phyloP scores from a whole-genome alignment of 169 alveolate genomes.

The Plasmodium vivax region DNA sequence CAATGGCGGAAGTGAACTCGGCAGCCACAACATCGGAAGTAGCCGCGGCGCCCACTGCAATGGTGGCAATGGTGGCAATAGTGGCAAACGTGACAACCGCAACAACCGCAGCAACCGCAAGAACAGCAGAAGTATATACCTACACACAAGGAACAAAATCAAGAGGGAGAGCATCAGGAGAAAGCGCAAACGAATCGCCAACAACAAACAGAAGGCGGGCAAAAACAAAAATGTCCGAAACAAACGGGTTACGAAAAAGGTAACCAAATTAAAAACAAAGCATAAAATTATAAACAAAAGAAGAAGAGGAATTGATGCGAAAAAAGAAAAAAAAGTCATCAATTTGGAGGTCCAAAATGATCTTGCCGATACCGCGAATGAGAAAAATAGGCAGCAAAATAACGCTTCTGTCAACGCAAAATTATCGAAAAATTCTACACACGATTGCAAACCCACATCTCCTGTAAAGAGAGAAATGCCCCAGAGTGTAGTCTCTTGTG shows the following conservation, averaged over 20 bases:
- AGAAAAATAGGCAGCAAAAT: conserved; percentile 3
- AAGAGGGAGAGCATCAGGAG: neutral
- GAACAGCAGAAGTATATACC: neutral
- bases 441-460: neutral
- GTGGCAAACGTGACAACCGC: neutral
- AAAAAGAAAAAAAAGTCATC: neutral
- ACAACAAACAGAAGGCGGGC: neutral
- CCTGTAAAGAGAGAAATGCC: neutral
- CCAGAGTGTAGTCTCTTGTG: neutral
- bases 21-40: neutral
- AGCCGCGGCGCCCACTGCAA: neutral
- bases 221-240: neutral
- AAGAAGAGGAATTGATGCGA: neutral
- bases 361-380: neutral
- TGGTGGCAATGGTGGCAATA: neutral
- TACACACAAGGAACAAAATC: neutral
- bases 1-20: neutral
- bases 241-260: conserved; percentile 1
- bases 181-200: neutral
- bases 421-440: neutral
- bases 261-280: conserved; percentile 23
- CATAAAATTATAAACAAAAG: neutral
- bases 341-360: neutral
- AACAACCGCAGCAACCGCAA: neutral
- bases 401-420: neutral